Evolutionary conservation across 768 basidiomycete genomes (phyloP).

Genomic region (Podaxis sp.): DNA sequence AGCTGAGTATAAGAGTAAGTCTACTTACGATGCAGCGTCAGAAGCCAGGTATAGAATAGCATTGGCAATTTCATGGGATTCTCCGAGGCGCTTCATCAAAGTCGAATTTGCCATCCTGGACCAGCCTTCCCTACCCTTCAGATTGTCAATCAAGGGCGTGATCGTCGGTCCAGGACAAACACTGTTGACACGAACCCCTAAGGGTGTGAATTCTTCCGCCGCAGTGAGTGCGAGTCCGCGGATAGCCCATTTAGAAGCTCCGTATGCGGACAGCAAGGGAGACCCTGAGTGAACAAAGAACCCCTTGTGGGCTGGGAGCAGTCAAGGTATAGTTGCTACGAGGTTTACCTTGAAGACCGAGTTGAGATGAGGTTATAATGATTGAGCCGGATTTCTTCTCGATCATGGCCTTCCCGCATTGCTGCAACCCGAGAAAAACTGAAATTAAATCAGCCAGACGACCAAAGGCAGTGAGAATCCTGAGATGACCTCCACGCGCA

Average conservation of each 20-base stretch:
- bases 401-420: slow-evolving; percentile 9
- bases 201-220: slow-evolving; percentile 19
- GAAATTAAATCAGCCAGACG: background rate
- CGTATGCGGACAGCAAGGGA: slow-evolving; percentile 20
- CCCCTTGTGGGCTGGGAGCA: no score
- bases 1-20: background rate
- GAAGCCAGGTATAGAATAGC: slow-evolving; percentile 19
- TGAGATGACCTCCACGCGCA: slow-evolving; percentile 8
- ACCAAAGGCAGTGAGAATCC: background rate
- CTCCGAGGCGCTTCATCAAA: slow-evolving; percentile 18
- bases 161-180: slow-evolving; percentile 20
- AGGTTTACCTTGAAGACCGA: slow-evolving; percentile 20
- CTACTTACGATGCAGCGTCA: slow-evolving; percentile 14
- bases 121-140: slow-evolving; percentile 16
- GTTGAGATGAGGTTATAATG: slow-evolving; percentile 20
- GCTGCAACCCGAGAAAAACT: slow-evolving; percentile 13
- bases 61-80: slow-evolving; percentile 19
- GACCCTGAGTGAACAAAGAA: slow-evolving; percentile 10
- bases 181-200: slow-evolving; percentile 20
- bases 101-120: slow-evolving; percentile 14
- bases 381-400: slow-evolving; percentile 19
- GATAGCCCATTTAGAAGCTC: slow-evolving; percentile 21
- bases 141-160: slow-evolving; percentile 18
- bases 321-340: background rate
- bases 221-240: slow-evolving; percentile 20